phyloP scores from a whole-genome alignment of 768 basidiomycete species.

The Lactarius evosmus region DNA sequence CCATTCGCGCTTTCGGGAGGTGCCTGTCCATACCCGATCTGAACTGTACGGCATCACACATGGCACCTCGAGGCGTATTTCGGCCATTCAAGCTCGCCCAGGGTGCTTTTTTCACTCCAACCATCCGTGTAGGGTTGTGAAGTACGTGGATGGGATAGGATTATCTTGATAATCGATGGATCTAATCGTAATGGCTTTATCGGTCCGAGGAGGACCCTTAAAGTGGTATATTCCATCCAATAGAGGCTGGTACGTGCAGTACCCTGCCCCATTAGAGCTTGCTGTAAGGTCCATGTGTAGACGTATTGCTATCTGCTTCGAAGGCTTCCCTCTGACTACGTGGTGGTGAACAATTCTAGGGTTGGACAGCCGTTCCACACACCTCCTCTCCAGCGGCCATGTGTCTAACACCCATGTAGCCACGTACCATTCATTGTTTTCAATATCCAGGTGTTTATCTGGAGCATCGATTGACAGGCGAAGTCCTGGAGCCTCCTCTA shows the following conservation, averaged over 20 bases:
- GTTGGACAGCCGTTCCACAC: neutral
- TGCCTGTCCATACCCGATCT: neutral
- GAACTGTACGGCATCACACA: constrained; percentile 4
- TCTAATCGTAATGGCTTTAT: constrained; percentile 8
- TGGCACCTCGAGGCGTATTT: neutral
- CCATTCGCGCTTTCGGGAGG: constrained; percentile 10
- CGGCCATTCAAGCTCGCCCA: constrained; percentile 11
- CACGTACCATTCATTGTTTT: neutral
- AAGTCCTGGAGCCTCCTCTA: neutral
- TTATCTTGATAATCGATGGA: constrained; percentile 26
- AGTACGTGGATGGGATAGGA: constrained; percentile 4
- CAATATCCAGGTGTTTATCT: neutral
- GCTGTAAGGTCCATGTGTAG: neutral
- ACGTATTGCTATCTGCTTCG: neutral
- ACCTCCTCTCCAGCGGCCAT: neutral
- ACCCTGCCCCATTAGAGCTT: constrained; percentile 2
- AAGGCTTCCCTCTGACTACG: neutral
- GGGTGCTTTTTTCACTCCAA: neutral
- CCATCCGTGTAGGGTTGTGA: neutral
- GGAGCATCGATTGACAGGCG: neutral
- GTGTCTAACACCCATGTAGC: neutral
- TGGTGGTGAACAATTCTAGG: neutral
- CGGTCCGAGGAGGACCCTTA: constrained; percentile 6
- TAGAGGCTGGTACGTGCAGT: neutral
- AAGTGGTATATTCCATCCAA: neutral